Base-by-base conservation (phyloP, 2,329 filamentous ascomycete species). In the Penicillium sp. region DNA sequence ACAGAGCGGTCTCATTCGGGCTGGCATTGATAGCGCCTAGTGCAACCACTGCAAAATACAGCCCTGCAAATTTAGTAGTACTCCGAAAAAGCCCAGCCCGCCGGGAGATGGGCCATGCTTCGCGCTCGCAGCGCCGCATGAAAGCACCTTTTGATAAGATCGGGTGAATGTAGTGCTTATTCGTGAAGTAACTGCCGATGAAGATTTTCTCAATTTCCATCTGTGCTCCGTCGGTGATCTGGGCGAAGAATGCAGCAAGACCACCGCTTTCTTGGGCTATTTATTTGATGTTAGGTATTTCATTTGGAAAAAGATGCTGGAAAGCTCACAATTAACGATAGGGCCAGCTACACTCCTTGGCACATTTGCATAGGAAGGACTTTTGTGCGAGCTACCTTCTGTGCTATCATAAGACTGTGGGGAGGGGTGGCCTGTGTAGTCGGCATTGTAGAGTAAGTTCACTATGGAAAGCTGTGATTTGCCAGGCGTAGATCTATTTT, bases 191-290 rank as follows among this genome's bases (percentile, higher is more conserved):
- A 44, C 62, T 63, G 45, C 57, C 58, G 33, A 69, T 63, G 51
- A 67, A 69, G 14, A 66, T 66, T 47, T 65, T 69, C 50, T 68
- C 67, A n/a, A 68, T 66, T 44, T 68, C 65, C 3, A 64, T 22
- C 26, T 64, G 56, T 4, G 58, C 57, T 10, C n/a, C 33, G 14
- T 22, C 29, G 2, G 47, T n/a, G 8, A 39, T 37, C 22, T 39
- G 29, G 13, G 31, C 8, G 13, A 37, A 29, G 19, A 37, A 14
- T 6, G 19, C 31, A 11, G 31, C 11, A 16, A 48, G 8, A 3
- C 26, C 19, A 27, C 16, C 19, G 14, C 5, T 37, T 39, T 37
- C 47, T 37, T 49, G 47, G 6, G 33, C 47, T 49, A 19, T 39
- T 29, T 31, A 10, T 1, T 37, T 16, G 5, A 1, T 5, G 9